phyloP scores from a whole-genome alignment of 805 yeast species.

The Starmerella tilneyi region DNA sequence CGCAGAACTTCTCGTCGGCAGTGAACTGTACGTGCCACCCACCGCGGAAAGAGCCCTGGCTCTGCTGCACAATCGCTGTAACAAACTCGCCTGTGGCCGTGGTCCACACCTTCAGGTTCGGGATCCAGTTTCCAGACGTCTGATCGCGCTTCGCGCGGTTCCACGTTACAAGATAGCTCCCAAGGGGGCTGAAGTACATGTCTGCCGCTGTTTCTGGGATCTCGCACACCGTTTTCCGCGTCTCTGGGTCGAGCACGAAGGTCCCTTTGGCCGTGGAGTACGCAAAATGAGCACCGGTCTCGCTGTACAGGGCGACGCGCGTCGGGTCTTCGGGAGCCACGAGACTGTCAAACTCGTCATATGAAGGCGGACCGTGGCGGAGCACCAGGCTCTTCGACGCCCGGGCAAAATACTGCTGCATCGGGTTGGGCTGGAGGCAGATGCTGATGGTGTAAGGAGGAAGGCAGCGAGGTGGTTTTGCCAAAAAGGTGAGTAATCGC shows the following conservation, averaged over 20 bases:
- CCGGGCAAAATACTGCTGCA: conserved; percentile 28
- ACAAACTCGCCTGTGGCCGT: conserved; percentile 41
- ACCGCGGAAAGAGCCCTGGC: conserved; percentile 42
- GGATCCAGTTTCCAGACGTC: conserved; percentile 61
- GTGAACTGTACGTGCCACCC: conserved; percentile 90
- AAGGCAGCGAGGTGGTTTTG: not conserved
- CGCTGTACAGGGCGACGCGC: conserved; percentile 55
- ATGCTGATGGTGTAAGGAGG: not conserved
- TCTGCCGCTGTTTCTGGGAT: conserved; percentile 63
- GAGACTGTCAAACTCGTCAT: conserved; percentile 27
- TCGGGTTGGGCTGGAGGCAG: too few species aligned
- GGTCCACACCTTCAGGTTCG: conserved; percentile 72
- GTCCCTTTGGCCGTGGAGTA: conserved; percentile 58
- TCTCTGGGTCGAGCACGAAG: conserved; percentile 45
- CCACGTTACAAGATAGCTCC: conserved; percentile 77
- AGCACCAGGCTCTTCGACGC: conserved; percentile 25
- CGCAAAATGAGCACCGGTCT: conserved; percentile 59
- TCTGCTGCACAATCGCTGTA: conserved; percentile 61
- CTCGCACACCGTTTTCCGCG: conserved; percentile 39
- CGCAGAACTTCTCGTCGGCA: conserved; percentile 62
- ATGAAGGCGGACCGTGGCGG: conserved; percentile 27
- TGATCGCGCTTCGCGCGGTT: conserved; percentile 67
- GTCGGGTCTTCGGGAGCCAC: conserved; percentile 38
- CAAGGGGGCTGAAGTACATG: conserved; percentile 78
- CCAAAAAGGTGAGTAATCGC: conserved; percentile 5